phyloP scores from a whole-genome alignment of 495 filamentous ascomycete genomes.

The Aspergillus wentii region DNA sequence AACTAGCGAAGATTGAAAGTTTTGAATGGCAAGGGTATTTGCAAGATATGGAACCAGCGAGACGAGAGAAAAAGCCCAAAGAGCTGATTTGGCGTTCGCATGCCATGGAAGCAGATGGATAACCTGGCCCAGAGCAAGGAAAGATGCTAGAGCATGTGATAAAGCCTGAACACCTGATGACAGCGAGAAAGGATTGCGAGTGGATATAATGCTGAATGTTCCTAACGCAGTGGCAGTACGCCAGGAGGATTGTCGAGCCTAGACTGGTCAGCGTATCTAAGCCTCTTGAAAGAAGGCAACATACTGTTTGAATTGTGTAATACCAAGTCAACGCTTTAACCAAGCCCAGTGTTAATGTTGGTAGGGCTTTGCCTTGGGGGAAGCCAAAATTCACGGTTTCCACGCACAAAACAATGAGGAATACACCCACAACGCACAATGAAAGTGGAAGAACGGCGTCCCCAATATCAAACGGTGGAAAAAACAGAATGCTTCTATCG shows the following conservation, averaged over 20 bases:
- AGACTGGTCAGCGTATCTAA: not conserved
- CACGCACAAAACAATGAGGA: not conserved
- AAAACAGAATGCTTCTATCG: not conserved
- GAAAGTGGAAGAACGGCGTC: not conserved
- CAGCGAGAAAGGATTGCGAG: not conserved
- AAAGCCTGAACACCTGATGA: conserved; percentile 1
- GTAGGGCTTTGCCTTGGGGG: not conserved
- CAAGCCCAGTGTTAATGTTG: not conserved
- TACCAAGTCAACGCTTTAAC: conserved; percentile 4
- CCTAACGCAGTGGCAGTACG: not conserved
- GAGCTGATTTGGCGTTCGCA: conserved; percentile 1
- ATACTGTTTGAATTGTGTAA: not conserved
- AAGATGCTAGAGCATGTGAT: not conserved
- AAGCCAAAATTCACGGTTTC: not conserved
- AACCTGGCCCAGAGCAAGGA: conserved; percentile 5
- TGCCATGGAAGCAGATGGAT: conserved; percentile 4
- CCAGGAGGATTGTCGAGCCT: conserved; percentile 6
- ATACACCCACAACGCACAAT: not conserved
- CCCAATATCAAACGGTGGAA: conserved; percentile 2
- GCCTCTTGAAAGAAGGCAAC: not conserved
- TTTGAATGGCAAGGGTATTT: not conserved
- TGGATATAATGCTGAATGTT: conserved; percentile 9
- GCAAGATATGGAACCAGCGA: conserved; percentile 2
- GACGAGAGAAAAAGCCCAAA: conserved; percentile 2
- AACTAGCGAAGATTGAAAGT: not conserved